phyloP scores from a whole-genome alignment of 148 eudicot species.

The Chenopodium berlandieri region DNA sequence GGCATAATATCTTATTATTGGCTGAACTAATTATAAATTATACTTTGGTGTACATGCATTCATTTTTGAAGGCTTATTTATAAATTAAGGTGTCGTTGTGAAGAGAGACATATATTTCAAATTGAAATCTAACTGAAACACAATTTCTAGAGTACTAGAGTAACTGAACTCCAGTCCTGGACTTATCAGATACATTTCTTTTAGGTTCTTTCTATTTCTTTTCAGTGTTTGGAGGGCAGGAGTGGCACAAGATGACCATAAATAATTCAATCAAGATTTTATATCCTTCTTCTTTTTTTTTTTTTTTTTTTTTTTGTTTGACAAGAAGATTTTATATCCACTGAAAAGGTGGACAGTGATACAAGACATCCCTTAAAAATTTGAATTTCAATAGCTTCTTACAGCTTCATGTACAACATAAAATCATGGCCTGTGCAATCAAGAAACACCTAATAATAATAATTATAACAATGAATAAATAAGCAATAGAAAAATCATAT shows the following conservation, averaged over 20 bases:
- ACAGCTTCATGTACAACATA: not conserved
- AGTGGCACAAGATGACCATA: not conserved
- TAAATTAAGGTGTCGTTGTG: not conserved
- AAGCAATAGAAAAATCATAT: not conserved
- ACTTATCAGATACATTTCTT: not conserved
- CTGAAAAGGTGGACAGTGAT: not conserved
- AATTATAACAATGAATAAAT: not conserved
- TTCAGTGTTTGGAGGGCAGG: not conserved
- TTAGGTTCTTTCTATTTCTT: not conserved
- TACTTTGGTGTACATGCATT: not conserved
- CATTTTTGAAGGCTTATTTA: not conserved
- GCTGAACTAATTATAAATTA: not conserved
- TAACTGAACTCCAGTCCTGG: not conserved
- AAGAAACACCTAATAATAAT: not conserved
- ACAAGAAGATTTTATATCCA: not conserved
- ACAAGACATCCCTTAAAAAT: not conserved
- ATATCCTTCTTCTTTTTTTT: not conserved
- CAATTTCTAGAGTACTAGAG: not conserved
- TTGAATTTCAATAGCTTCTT: not conserved
- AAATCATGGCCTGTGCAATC: not conserved
- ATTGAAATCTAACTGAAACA: not conserved
- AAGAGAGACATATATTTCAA: not conserved
- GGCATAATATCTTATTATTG: not conserved
- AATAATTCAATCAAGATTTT: not conserved
- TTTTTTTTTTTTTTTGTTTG: too few species aligned